Evolutionary conservation across 2,329 filamentous ascomycete genomes (phyloP), one percentile per base, ranked within the genome.

Genomic region (Xylariaceae sp.): DNA sequence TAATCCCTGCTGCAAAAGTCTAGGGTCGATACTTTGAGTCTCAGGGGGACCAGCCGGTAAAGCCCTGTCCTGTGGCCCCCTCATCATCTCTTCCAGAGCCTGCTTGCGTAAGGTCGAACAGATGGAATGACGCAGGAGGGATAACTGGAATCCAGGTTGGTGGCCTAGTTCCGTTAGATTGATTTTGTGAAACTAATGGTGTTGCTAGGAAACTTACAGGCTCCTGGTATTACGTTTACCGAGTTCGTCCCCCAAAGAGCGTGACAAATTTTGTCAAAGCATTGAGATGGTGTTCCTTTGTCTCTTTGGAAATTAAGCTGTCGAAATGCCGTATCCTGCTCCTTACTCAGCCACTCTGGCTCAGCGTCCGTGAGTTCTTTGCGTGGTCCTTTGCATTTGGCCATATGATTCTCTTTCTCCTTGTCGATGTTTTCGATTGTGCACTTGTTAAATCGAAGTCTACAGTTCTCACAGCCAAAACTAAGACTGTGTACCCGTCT

Each of bases 181-280:
- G 20, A 26, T 29, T n/a, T 50, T 44, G 26, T 16, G 12, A 21
- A 12, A 20, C 40, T 23, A 0, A 12, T 7, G 12, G 23, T 26
- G 9, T 26, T 26, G 23, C 23, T 26, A 26, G 23, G 23, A 4
- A 26, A 52, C 55, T 59, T 42, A 61, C 56, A 54, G 3, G 52
- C 50, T 14, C 19, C 52, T 26, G n/a, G n/a, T 21, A 59, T 56
- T 7, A 37, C 44, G 16, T 58, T 51, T 16, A 49, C 9, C 20
- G 42, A 51, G 20, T 49, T 37, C 2, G 16, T 21, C 14, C 56
- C 59, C 52, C 52, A 58, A 40, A 61, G 20, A 7, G 56, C 52
- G 26, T 37, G 16, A 2, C 59, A 61, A 54, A 61, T 61, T 20
- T 61, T 61, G 40, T 49, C 40, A 20, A 54, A 61, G n/a, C 52